Conservation (phyloP, 768 basidiomycete genomes). For the Cubamyces sp. region DNA sequence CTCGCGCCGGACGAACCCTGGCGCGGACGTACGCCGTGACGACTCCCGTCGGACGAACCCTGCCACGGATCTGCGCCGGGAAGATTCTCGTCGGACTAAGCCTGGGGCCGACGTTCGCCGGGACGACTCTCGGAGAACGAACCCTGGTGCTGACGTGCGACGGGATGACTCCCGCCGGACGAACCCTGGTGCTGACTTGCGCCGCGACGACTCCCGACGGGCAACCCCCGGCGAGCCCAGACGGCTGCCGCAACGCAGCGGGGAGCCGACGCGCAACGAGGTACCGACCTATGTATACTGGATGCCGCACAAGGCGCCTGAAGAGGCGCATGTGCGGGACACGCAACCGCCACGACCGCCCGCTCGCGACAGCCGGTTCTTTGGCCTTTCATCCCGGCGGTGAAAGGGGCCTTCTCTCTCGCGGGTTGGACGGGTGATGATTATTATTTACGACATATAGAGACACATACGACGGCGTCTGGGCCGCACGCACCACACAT, state of each 20-base stretch:
- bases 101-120: slow-evolving; percentile 19
- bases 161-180: slow-evolving; percentile 21
- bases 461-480: slow-evolving; percentile 22
- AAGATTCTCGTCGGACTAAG: slow-evolving; percentile 15
- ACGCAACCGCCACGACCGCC: slow-evolving; percentile 36
- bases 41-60: slow-evolving; percentile 21
- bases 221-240: slow-evolving; percentile 17
- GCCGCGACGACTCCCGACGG: slow-evolving; percentile 21
- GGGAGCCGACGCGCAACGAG: slow-evolving; percentile 34
- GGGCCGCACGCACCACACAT: slow-evolving; percentile 22
- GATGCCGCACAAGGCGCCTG: slow-evolving; percentile 35
- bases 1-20: slow-evolving; percentile 19
- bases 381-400: slow-evolving; percentile 44
- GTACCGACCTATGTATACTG: slow-evolving; percentile 34
- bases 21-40: slow-evolving; percentile 20
- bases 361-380: slow-evolving; percentile 36
- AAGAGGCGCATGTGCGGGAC: slow-evolving; percentile 32
- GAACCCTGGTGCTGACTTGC: slow-evolving; percentile 4
- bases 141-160: slow-evolving; percentile 9
- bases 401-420: slow-evolving; percentile 36
- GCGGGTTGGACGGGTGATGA: slow-evolving; percentile 18
- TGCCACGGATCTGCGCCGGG: slow-evolving; percentile 9
- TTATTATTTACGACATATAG: slow-evolving; percentile 25
- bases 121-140: slow-evolving; percentile 23
- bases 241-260: slow-evolving; percentile 15